phyloP scores from a whole-genome alignment of 352 stramenopile species.

The Pythium graminicola region DNA sequence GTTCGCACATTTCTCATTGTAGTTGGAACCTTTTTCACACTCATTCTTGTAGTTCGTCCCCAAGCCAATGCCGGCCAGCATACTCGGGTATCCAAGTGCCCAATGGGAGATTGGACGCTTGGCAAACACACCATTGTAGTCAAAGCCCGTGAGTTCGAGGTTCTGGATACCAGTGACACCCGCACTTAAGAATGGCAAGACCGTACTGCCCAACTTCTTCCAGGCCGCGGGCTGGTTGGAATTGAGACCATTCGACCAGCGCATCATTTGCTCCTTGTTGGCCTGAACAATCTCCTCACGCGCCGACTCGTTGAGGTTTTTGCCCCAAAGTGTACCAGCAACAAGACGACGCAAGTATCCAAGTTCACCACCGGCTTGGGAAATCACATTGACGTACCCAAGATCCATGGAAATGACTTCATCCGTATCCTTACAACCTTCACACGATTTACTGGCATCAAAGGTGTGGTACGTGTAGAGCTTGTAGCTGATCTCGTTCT shows the following conservation, averaged over 20 bases:
- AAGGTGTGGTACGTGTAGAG: constrained; percentile 75
- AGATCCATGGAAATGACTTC: constrained; percentile 50
- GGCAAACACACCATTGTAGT: constrained; percentile 70
- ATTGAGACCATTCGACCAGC: constrained; percentile 72
- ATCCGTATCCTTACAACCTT: constrained; percentile 53
- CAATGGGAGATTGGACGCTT: constrained; percentile 50
- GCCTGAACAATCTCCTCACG: constrained; percentile 26
- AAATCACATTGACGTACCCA: constrained; percentile 66
- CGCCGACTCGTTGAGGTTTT: constrained; percentile 12
- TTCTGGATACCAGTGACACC: constrained; percentile 30
- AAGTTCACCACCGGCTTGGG: constrained; percentile 48
- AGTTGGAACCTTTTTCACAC: constrained; percentile 41
- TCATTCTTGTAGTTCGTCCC: constrained; percentile 37
- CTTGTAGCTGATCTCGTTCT: constrained; percentile 62
- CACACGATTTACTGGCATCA: constrained; percentile 36
- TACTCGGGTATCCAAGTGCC: constrained; percentile 64
- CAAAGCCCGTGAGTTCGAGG: constrained; percentile 52
- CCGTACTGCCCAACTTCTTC: constrained; percentile 43
- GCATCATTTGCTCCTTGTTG: constrained; percentile 59
- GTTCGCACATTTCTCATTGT: constrained; percentile 32
- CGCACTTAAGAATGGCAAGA: constrained; percentile 34
- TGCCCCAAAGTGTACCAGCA: constrained; percentile 46
- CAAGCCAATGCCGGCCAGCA: constrained; percentile 52
- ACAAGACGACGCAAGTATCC: constrained; percentile 40
- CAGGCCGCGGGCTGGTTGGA: constrained; percentile 60